Conservation (phyloP, 495 filamentous ascomycete species). For the Sordaria brevicollis region DNA sequence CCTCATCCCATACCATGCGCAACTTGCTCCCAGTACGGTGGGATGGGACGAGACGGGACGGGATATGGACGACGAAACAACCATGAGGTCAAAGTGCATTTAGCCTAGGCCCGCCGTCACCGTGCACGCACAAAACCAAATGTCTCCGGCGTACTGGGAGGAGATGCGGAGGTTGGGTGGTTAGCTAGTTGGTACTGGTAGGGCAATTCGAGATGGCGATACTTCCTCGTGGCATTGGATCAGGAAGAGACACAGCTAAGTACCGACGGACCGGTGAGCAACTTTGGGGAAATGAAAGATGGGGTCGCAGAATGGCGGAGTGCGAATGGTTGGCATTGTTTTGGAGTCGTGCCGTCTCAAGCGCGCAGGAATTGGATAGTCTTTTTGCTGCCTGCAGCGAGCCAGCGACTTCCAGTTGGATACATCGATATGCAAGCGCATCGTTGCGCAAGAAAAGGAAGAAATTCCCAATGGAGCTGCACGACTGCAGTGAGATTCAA, state of each 20-base stretch:
- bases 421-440: background rate
- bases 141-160: background rate
- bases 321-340: background rate
- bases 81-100: background rate
- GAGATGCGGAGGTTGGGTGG: background rate
- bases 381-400: background rate
- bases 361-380: background rate
- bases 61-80: background rate
- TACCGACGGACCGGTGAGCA: background rate
- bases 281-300: background rate
- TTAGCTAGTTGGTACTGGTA: no score
- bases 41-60: background rate
- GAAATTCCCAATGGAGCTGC: no score
- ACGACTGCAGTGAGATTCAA: no score
- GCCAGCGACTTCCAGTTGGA: background rate
- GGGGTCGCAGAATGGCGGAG: background rate
- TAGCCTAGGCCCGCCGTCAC: background rate
- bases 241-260: background rate
- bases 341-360: background rate
- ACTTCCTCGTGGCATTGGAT: background rate
- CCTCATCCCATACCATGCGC: no score
- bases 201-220: background rate
- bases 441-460: background rate
- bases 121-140: background rate
- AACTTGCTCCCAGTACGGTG: background rate